Evolutionary conservation across 371 early-diverging fungal genomes (phyloP), one percentile per base, ranked within the genome.

Genomic region (Mucor piriformis): DNA sequence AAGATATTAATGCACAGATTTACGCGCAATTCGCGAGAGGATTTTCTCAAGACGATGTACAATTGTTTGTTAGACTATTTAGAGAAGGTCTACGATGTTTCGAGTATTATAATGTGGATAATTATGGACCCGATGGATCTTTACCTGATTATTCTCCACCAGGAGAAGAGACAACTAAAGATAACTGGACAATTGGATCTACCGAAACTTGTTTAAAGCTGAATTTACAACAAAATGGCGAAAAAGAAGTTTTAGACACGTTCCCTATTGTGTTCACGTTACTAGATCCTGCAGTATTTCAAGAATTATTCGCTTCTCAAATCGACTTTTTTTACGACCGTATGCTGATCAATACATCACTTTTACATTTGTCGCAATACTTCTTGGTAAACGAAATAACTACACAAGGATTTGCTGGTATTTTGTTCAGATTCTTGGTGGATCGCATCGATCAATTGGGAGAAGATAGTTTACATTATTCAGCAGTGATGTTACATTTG

Each of bases 241-340:
- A 93, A 59, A 95, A 93, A 64, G 98, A 99, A 59, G 87, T 90
- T 2, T 77, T 95, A 23, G 99, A 99, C 60, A 86, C 86, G 29
- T 95, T 98, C 77, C 91, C 94, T 0, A 84, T 89, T 33, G 87
- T 94, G 2, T 97, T 97, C 73, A 90, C 91, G 6, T 66, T 79
- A 29, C 72, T 97, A 8, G 97, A 98, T 60, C 93, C 95, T 0
- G 87, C 94, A 3, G 85, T 96, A 1, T 97, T 97, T 71, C 96
- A 96, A 69, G 99, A 99, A 63, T 87, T 99, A 4, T 92, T 98
- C 63, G 77, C 91, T 4, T 87, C 94, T 1, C 90, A 97, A 66
- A 90, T 99, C 55, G 86, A 81, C 15, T 92, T 85, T 59, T 83
- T 97, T 18, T 93, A 96, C 67, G 90, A 94, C 3, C 84, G 88